Conservation (phyloP, 805 yeast genomes). For the fission yeast (Schizosaccharomyces pombe) region DNA sequence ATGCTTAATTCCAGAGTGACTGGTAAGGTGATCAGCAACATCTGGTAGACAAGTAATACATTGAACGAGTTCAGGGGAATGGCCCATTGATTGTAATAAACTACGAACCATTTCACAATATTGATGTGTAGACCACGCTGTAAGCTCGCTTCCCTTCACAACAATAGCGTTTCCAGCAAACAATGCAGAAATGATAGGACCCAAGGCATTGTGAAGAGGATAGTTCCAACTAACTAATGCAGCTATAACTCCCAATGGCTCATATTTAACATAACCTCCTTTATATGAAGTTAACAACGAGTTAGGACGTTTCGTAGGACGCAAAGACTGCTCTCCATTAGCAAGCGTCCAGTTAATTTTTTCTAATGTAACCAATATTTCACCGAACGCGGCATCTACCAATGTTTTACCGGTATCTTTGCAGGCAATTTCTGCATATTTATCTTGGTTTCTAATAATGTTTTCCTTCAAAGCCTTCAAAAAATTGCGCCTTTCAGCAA, state of each 20-base stretch:
- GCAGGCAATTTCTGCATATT: constrained; percentile 77
- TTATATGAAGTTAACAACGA: constrained; percentile 63
- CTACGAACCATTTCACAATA: constrained; percentile 48
- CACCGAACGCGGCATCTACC: constrained; percentile 27
- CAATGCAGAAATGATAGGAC: constrained; percentile 72
- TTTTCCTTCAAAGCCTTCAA: constrained; percentile 47
- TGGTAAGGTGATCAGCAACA: constrained; percentile 64
- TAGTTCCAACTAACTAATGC: constrained; percentile 94
- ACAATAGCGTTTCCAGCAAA: constrained; percentile 83
- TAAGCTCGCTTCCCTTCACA: constrained; percentile 87
- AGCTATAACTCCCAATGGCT: constrained; percentile 72
- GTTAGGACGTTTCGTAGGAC: constrained; percentile 54
- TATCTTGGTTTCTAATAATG: constrained; percentile 60
- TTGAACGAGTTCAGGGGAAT: constrained; percentile 66
- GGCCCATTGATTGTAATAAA: constrained; percentile 50
- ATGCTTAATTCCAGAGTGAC: constrained; percentile 63
- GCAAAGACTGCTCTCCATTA: constrained; percentile 53
- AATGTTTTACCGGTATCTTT: constrained; percentile 55
- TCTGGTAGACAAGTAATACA: constrained; percentile 73
- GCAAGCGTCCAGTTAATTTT: constrained; percentile 73
- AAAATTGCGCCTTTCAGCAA: constrained; percentile 44
- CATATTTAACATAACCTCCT: constrained; percentile 80
- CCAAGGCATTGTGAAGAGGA: constrained; percentile 72
- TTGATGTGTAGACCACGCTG: constrained; percentile 77
- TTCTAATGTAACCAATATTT: constrained; percentile 82